phyloP scores from a whole-genome alignment of 2,329 filamentous ascomycete genomes.

The Pseudogymnoascus pannorum region DNA sequence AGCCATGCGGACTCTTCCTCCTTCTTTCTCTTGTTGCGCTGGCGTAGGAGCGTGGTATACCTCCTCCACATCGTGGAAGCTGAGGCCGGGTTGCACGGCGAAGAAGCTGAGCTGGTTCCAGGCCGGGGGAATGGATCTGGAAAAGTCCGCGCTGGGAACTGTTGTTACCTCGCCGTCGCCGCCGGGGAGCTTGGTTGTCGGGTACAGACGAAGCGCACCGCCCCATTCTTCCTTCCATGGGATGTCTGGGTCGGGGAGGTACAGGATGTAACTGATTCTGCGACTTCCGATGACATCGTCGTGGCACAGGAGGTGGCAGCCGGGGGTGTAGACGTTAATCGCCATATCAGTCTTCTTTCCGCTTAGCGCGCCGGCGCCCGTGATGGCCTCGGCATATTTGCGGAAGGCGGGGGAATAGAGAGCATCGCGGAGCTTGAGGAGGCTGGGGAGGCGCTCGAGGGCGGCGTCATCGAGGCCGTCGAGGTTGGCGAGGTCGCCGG shows the following conservation, averaged over 20 bases:
- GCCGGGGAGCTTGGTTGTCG: slow-evolving; percentile 56
- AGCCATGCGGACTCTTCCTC: slow-evolving; percentile 83
- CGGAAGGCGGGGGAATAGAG: slow-evolving; percentile 88
- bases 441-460: slow-evolving; percentile 75
- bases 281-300: slow-evolving; percentile 98
- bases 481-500: slow-evolving; percentile 91
- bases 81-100: slow-evolving; percentile 94
- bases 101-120: slow-evolving; percentile 99
- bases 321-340: slow-evolving; percentile 96
- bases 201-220: slow-evolving; percentile 82
- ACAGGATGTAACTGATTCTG: slow-evolving; percentile 93
- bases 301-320: slow-evolving; percentile 91
- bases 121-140: slow-evolving; percentile 79
- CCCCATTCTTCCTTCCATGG: slow-evolving; percentile 91
- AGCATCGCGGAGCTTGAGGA: slow-evolving; percentile 88
- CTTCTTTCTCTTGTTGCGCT: slow-evolving; percentile 58
- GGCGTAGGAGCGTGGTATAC: slow-evolving; percentile 67
- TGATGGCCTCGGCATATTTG: slow-evolving; percentile 79
- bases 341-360: slow-evolving; percentile 98
- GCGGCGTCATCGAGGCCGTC: slow-evolving; percentile 86
- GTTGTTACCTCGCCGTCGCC: slow-evolving; percentile 68
- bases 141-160: slow-evolving; percentile 70
- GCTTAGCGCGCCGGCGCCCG: slow-evolving; percentile 77
- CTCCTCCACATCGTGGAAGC: slow-evolving; percentile 98
- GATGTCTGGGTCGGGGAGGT: slow-evolving; percentile 84